Percentiles rank a stretch among this genome's conserved stretches.
Conservation (phyloP, 2,329 filamentous ascomycete genomes). For the Graphilbum ipis-grandicollis region DNA sequence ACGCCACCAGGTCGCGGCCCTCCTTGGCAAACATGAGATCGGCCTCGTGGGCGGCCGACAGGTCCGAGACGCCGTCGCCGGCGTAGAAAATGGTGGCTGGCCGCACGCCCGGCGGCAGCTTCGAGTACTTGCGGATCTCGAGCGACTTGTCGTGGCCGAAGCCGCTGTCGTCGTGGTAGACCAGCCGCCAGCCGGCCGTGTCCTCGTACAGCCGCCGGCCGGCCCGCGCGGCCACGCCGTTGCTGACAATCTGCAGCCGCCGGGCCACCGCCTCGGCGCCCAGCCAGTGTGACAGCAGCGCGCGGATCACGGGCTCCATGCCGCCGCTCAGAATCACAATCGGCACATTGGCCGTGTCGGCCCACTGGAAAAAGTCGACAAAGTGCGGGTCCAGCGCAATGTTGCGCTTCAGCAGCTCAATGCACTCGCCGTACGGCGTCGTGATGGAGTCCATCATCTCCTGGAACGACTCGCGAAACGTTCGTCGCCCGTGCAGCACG, state of each 20-base stretch:
- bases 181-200: constrained; percentile 64
- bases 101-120: constrained; percentile 47
- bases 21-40: constrained; percentile 89
- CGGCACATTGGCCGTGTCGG: constrained; percentile 64
- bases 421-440: constrained; percentile 66
- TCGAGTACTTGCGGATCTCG: constrained; percentile 74
- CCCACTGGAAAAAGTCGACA: constrained; percentile 74
- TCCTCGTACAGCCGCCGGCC: constrained; percentile 58
- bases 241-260: constrained; percentile 81
- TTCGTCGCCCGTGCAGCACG: constrained; percentile 51
- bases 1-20: constrained; percentile 33
- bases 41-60: constrained; percentile 83
- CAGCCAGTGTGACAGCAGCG: constrained; percentile 61
- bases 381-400: constrained; percentile 84
- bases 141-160: constrained; percentile 97
- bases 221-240: constrained; percentile 49
- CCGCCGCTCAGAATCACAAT: constrained; percentile 84
- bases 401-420: constrained; percentile 59
- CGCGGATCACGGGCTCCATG: constrained; percentile 83
- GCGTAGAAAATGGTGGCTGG: constrained; percentile 89
- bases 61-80: constrained; percentile 82
- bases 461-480: constrained; percentile 74
- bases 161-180: constrained; percentile 72
- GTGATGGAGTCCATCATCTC: constrained; percentile 84
- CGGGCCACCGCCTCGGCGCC: constrained; percentile 50